Evolutionary conservation across 768 basidiomycete genomes (phyloP), one percentile per base, ranked within the genome.

Genomic region (Botryobasidium botryosum): DNA sequence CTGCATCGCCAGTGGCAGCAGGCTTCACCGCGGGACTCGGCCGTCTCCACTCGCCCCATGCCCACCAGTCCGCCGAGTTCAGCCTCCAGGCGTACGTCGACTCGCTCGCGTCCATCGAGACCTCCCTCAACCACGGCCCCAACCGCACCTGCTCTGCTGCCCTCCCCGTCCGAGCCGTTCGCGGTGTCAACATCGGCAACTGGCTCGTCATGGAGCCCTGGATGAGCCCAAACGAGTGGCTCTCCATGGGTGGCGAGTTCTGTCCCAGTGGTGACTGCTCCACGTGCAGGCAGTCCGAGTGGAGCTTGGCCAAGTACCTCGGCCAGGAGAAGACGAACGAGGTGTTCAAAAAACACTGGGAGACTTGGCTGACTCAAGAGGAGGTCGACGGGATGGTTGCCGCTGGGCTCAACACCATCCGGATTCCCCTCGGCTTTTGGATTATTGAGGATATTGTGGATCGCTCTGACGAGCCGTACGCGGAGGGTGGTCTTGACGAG

Each of bases 141-240:
- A 46, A 46, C 33, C 39, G 45, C 26, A 40, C 45, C 5, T 17
- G 8, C 12, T 10, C 10, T 77, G 10, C 77, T 74, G 48, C 67
- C 63, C 62, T 68, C 44, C 51, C 51, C 13, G 48, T 52, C 15
- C 32, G 43, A 33, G 77, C 78, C 50, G 74, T 78, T 13, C 74
- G 78, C 54, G 79, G 79, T 38, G 78, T 81, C 2, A 81, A 82
- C 54, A 55, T 82, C 26, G 77, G 79, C 12, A 8, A 18, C 7
- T 40, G 82, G 82, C 66, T 85, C 40, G 59, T 85, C 0, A 57
- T 82, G 4, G 82, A 85, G 53, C 53, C 79, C n/a, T 85, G 82
- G 82, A 85, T 85, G 81, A 64, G 82, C 33, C 80, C 79, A 76
- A 23, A 51, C 77, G 82, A 69, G 66, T 86, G 82, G 83, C 18